Base-by-base conservation (phyloP, 441 rosid species). In the Macaranga tanarius region DNA sequence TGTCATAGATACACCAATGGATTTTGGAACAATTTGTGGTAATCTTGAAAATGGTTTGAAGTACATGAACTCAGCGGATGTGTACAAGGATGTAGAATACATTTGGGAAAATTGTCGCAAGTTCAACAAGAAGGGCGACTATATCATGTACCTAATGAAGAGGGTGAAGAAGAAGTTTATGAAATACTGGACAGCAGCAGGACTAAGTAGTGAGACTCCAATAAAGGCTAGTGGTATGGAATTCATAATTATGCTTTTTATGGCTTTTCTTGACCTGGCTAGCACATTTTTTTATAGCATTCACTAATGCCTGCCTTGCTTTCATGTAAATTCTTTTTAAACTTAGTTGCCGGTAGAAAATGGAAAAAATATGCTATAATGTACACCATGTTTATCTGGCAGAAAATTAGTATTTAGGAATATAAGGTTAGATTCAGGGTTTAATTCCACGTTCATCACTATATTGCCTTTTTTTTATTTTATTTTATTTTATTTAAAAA, bases 161-260 rank as follows among this genome's bases (percentile, higher is more conserved):
- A 79, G 82, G 62, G 88, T 84, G 70, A 85, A 84, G 86, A 87
- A 87, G 81, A 87, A 83, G 71, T 85, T 87, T 75, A 81, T 82
- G 83, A 85, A 84, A 77, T 81, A 80, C 70, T 82, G 91, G 88
- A 80, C 76, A 0, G 77, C 83, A 20, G 82, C 87, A 67, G 84
- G 87, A 69, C 63, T 87, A 59, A 66, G 60, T 57, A 66, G 71
- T 72, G 79, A 78, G 40, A 73, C 68, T 45, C 57, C 28, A 51
- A 55, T 52, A 62, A 69, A 71, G 47, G 58, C 62, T 58, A 71
- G 65, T 73, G 87, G 86, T 87, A 74, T 38, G 77, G n/a, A 19
- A 65, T 71, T 28, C 23, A 50, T 60, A 38, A 10, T 75, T 38
- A 16, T 74, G 52, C 17, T 54, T 63, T 57, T 60, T 23, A 59